phyloP scores from a whole-genome alignment of 2,329 filamentous ascomycete species.

The Pseudocercospora fuligena region DNA sequence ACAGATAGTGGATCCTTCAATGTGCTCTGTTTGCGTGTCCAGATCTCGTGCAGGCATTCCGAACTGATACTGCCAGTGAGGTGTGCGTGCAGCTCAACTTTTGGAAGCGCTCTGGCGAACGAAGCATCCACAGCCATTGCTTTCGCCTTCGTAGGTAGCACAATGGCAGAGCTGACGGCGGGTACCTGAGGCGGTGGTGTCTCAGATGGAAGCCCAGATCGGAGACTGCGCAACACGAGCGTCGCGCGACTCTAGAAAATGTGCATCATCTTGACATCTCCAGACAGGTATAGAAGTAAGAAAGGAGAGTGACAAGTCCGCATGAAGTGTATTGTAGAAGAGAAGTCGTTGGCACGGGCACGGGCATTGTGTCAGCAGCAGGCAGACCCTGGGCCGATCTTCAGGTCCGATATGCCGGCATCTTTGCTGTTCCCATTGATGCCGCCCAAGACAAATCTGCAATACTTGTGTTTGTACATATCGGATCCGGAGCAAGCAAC shows the following conservation, averaged over 20 bases:
- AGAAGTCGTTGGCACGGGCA: not conserved
- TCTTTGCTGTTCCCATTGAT: not conserved
- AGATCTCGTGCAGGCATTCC: constrained; percentile 74
- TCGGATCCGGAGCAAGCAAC: not conserved
- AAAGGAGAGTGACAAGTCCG: not conserved
- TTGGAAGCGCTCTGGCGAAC: constrained; percentile 47
- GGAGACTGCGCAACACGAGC: not conserved
- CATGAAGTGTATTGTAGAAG: not conserved
- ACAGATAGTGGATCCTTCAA: constrained; percentile 71
- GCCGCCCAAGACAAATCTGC: not conserved
- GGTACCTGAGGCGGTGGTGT: constrained; percentile 5
- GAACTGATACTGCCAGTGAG: constrained; percentile 78
- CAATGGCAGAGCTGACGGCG: not conserved
- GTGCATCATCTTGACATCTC: not conserved
- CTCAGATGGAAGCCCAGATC: constrained; percentile 4
- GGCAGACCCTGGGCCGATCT: no score
- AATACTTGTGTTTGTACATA: not conserved
- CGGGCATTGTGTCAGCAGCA: not conserved
- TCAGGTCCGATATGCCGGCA: not conserved
- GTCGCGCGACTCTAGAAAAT: not conserved
- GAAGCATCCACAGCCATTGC: constrained; percentile 12
- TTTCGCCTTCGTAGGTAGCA: not conserved
- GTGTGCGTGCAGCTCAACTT: constrained; percentile 73
- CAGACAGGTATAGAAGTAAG: not conserved
- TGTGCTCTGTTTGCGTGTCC: constrained; percentile 57